phyloP scores from a whole-genome alignment of 1,284 basidiomycete species.

The Cutaneotrichosporon cavernicola region DNA sequence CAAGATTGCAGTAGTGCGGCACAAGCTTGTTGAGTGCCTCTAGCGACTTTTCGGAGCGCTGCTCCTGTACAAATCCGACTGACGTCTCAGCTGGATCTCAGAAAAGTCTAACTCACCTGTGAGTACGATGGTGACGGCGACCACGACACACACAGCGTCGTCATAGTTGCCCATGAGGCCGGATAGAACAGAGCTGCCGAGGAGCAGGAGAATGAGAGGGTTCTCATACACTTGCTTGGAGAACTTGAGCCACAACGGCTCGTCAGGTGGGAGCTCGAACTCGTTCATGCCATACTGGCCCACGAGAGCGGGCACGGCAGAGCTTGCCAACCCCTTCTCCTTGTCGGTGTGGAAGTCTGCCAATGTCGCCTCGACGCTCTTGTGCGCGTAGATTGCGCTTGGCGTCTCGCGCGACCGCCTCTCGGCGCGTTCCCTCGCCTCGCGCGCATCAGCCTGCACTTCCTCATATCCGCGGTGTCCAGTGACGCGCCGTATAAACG shows the following conservation, averaged over 20 bases:
- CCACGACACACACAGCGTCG: constrained; percentile 87
- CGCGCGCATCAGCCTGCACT: constrained; percentile 29
- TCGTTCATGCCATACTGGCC: constrained; percentile 84
- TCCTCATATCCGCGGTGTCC: constrained; percentile 38
- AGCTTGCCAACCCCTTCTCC: constrained; percentile 63
- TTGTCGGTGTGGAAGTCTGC: constrained; percentile 62
- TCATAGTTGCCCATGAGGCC: constrained; percentile 89
- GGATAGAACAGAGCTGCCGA: constrained; percentile 82
- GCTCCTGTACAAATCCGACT: constrained; percentile 96
- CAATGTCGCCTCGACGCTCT: constrained; percentile 45
- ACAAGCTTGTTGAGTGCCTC: constrained; percentile 95
- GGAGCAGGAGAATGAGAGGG: constrained; percentile 83
- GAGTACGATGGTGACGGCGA: constrained; percentile 90
- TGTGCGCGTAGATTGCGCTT: constrained; percentile 48
- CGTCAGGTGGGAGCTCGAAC: constrained; percentile 80
- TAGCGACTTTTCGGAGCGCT: constrained; percentile 88
- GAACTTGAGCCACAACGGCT: constrained; percentile 81
- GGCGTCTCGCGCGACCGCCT: constrained; percentile 49
- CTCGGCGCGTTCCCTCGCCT: constrained; percentile 28
- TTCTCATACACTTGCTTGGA: constrained; percentile 84
- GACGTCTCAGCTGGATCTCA: constrained; percentile 20
- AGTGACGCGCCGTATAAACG: constrained; percentile 31
- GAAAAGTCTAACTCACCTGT: constrained; percentile 63
- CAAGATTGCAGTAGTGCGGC: constrained; percentile 89
- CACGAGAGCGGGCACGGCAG: constrained; percentile 67